Conservation (phyloP, 179 eudicot species). For the Beta corolliflora region DNA sequence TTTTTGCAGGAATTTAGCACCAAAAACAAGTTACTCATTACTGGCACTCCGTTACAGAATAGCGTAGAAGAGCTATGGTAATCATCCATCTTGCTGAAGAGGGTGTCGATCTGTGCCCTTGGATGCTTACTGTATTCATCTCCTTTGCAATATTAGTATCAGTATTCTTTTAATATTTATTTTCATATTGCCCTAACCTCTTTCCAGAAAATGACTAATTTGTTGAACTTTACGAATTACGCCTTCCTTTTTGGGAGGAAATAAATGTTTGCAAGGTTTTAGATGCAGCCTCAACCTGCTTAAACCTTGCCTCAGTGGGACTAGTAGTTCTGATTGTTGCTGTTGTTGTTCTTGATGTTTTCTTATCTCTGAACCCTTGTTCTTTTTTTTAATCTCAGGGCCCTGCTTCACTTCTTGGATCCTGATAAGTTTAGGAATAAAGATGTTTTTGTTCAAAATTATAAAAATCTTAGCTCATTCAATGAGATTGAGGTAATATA, state of each 20-base stretch:
- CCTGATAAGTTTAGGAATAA: slow-evolving; percentile 80
- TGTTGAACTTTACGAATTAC: too few species aligned
- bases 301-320: background rate
- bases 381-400: slow-evolving; percentile 52
- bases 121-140: background rate
- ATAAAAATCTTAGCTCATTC: slow-evolving; percentile 97
- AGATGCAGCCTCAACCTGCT: too few species aligned
- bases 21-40: slow-evolving; percentile 95
- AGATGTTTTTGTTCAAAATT: slow-evolving; percentile 93
- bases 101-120: background rate
- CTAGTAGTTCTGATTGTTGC: background rate
- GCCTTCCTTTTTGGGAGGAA: background rate
- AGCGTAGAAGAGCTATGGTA: slow-evolving; percentile 99
- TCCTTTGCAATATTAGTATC: background rate
- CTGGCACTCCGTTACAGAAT: slow-evolving; percentile 98
- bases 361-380: background rate
- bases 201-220: too few species aligned
- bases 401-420: slow-evolving; percentile 98
- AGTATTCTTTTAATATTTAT: too few species aligned
- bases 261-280: background rate
- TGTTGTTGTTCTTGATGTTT: background rate
- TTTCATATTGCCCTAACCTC: too few species aligned
- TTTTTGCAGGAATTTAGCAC: slow-evolving; percentile 91
- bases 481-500: slow-evolving; percentile 82
- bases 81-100: slow-evolving; percentile 21